These are phyloP conservation scores for Colletotrichum tofieldiae DNA, from an alignment of 2,329 filamentous ascomycete species.

Conservation along the genomic window DNA sequence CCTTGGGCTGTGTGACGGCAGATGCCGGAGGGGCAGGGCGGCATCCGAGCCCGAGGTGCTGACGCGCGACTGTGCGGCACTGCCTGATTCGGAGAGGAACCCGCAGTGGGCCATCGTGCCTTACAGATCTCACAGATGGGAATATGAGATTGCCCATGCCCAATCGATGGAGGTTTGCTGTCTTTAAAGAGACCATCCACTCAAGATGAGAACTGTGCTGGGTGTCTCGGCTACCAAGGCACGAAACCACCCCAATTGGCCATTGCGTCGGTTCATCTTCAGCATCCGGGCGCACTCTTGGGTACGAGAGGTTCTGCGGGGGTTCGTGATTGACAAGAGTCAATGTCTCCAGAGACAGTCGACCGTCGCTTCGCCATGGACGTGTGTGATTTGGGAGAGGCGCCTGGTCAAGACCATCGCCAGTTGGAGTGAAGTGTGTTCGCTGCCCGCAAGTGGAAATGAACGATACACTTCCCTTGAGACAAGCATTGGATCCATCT, in stretches of 20 bases:
- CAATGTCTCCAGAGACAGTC: neutral
- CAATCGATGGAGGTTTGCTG: neutral
- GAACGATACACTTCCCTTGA: neutral
- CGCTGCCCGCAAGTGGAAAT: no score
- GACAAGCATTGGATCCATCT: neutral
- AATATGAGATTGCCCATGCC: slow-evolving; percentile 6
- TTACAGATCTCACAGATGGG: neutral
- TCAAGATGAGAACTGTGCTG: neutral
- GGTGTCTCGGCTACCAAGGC: neutral
- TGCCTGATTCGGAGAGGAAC: slow-evolving; percentile 29
- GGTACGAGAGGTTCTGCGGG: neutral
- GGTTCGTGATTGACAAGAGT: neutral
- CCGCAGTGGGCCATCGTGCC: slow-evolving; percentile 5
- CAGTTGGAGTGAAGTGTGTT: no score
- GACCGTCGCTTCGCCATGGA: no score
- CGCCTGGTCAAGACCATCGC: no score
- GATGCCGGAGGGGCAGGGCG: slow-evolving; percentile 37
- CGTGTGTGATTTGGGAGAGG: no score
- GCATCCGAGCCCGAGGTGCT: slow-evolving; percentile 10
- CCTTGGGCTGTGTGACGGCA: slow-evolving; percentile 28
- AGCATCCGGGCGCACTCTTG: neutral
- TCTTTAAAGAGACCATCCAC: neutral
- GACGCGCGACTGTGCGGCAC: slow-evolving; percentile 32
- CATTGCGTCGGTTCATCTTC: neutral
- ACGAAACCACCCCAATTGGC: neutral